Base-by-base conservation (phyloP, 768 basidiomycete genomes). In the Leccinum subtestaceum region DNA sequence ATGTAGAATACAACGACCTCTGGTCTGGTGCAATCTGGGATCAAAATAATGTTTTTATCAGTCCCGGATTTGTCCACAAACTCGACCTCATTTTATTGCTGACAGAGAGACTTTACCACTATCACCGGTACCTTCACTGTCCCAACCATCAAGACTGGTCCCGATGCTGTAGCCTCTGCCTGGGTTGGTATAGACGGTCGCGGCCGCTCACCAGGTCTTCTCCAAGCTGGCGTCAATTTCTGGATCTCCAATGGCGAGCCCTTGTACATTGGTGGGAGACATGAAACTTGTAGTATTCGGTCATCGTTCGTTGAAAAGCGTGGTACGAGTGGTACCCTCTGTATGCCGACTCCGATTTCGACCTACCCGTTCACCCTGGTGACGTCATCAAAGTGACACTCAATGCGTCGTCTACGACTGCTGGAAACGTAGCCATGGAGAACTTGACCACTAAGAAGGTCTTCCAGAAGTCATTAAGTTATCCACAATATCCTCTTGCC, bases 321-420 rank as follows among this genome's bases (percentile, higher is more conserved):
- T 69, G 65, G 67, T 67, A 60, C 46, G 62, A 68, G n/a, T 70
- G 61, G 67, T 60, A 47, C 56, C 64, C 69, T 56, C 4, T 11
- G 32, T 32, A 32, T 12, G 32, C 32, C 32, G 12, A 32, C 12
- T 32, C 32, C 32, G 12, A 32, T 32, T 32, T 32, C 32, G 32
- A 32, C 32, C 32, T 32, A 12, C 32, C 32, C 32, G 5, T 32
- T 32, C 4, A 32, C 12, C 32, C 11, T 32, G 31, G 31, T 32
- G 31, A 69, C 10, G 52, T 58, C n/a, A 60, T 70, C 57, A 55
- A 3, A 25, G n/a, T 54, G 21, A 66, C 62, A 5, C 59, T 69
- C 46, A 58, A 52, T 29, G 63, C 66, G 7, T 34, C 13, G n/a
- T 66, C 66, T 17, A 55, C 63, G 9, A 70, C 59, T 2, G 65